Conservation (phyloP, 768 basidiomycete species). For the Rhodotorula taiwanensis region DNA sequence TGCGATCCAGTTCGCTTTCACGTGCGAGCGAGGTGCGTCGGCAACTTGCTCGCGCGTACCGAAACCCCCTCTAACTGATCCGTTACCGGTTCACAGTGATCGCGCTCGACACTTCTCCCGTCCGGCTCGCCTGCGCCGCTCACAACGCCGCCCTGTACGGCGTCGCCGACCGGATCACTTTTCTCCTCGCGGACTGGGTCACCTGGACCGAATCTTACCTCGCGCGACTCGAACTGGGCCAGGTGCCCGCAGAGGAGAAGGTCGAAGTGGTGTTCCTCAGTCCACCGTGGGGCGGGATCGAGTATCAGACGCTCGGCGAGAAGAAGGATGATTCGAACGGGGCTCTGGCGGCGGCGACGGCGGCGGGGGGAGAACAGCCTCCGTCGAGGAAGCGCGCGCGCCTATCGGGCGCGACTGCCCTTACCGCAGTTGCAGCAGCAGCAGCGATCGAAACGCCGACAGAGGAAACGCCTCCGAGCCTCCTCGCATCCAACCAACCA, state of each 20-base stretch:
- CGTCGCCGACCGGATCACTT: constrained; percentile 90
- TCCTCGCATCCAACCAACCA: too few species aligned
- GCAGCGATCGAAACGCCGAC: too few species aligned
- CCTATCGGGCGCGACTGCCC: too few species aligned
- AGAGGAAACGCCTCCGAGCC: too few species aligned
- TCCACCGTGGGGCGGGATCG: constrained; percentile 42
- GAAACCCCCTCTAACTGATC: too few species aligned
- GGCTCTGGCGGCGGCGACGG: background rate
- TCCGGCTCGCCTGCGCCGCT: constrained; percentile 77
- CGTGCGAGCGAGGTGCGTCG: constrained; percentile 91
- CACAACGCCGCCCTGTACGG: constrained; percentile 93
- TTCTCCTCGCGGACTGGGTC: constrained; percentile 77
- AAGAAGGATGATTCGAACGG: background rate
- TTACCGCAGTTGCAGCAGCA: too few species aligned
- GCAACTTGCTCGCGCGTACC: too few species aligned
- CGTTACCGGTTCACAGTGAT: constrained; percentile 59
- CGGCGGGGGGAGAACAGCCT: too few species aligned
- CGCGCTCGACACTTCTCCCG: constrained; percentile 77
- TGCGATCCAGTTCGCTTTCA: constrained; percentile 91
- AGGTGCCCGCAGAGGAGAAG: constrained; percentile 14
- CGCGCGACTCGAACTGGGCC: constrained; percentile 4
- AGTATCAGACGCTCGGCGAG: constrained; percentile 26
- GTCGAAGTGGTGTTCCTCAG: constrained; percentile 40
- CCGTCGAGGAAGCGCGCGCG: too few species aligned
- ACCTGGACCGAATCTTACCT: constrained; percentile 56